Evolutionary conservation across 2,329 filamentous ascomycete species (phyloP).

Genomic region (Ceratocystis albifundus): DNA sequence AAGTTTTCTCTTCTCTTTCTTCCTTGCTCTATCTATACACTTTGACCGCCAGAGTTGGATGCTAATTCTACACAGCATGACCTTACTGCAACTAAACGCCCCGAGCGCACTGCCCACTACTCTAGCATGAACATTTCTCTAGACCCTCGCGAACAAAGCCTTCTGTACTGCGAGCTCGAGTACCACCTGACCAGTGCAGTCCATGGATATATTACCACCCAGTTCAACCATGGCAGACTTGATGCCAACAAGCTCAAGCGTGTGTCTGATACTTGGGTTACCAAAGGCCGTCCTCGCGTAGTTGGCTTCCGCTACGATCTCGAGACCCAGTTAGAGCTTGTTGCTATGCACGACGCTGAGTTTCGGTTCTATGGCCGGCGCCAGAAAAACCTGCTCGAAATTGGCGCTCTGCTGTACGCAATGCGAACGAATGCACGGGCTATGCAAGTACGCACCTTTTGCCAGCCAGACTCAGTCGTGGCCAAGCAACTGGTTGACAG

Average conservation of each 20-base stretch:
- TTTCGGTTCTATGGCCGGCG: slow-evolving; percentile 45
- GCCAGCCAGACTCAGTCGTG: slow-evolving; percentile 46
- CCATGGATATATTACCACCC: slow-evolving; percentile 41
- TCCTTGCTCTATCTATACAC: background rate
- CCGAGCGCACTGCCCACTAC: background rate
- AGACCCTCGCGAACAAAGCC: slow-evolving; percentile 44
- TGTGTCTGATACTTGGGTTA: slow-evolving; percentile 41
- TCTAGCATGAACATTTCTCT: slow-evolving; percentile 39
- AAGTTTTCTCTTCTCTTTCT: slow-evolving; percentile 25
- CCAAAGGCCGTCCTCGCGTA: slow-evolving; percentile 43
- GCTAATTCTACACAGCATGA: slow-evolving; percentile 6
- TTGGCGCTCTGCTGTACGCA: slow-evolving; percentile 39
- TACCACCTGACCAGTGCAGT: slow-evolving; percentile 42
- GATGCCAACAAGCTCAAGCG: slow-evolving; percentile 41
- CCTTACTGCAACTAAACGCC: background rate
- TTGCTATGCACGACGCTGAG: slow-evolving; percentile 38
- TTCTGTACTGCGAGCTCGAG: slow-evolving; percentile 49
- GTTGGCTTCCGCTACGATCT: slow-evolving; percentile 48
- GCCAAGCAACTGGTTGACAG: slow-evolving; percentile 47
- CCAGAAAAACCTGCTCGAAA: slow-evolving; percentile 34
- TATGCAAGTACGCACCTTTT: slow-evolving; percentile 45
- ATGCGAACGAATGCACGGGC: slow-evolving; percentile 43
- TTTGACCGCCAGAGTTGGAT: no score
- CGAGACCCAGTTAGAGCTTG: slow-evolving; percentile 48
- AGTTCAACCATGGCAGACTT: slow-evolving; percentile 46